Evolutionary conservation across 257 asterid species (phyloP).

Genomic region (Misopates orontium): DNA sequence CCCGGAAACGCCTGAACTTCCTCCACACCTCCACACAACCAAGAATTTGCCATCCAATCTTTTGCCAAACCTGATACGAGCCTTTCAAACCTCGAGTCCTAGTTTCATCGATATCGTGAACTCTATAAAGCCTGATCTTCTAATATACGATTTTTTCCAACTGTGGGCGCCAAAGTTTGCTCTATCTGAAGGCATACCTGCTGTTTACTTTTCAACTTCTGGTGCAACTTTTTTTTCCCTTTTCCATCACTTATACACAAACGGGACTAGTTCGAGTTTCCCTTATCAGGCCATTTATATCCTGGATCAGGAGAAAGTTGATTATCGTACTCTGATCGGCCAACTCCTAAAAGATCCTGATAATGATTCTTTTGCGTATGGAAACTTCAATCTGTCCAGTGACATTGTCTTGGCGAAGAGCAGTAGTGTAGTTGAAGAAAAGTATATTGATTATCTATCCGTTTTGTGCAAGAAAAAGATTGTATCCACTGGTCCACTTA

Average conservation of each 20-base stretch:
- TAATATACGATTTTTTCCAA: constrained; percentile 18
- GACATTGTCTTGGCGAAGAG: neutral
- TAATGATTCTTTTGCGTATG: neutral
- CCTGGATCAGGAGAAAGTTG: neutral
- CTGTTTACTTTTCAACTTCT: neutral
- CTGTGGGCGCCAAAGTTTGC: constrained; percentile 22
- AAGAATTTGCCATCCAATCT: constrained; percentile 21
- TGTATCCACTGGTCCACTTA: constrained; percentile 26
- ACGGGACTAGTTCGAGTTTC: neutral
- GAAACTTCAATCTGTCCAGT: neutral
- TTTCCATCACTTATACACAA: neutral
- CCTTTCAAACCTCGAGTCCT: constrained; percentile 18
- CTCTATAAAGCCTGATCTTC: constrained; percentile 14
- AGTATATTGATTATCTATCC: neutral
- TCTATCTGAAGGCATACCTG: neutral
- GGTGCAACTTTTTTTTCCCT: neutral
- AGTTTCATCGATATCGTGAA: constrained; percentile 14
- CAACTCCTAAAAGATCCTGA: neutral
- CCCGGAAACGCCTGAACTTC: constrained; percentile 18
- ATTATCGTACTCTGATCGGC: neutral
- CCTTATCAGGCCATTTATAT: neutral
- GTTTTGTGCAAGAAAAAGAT: neutral
- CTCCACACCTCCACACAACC: constrained; percentile 22
- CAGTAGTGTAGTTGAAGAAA: neutral
- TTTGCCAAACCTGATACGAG: constrained; percentile 1